phyloP scores from a whole-genome alignment of 129 eudicot genomes.

The Lonicera japonica region DNA sequence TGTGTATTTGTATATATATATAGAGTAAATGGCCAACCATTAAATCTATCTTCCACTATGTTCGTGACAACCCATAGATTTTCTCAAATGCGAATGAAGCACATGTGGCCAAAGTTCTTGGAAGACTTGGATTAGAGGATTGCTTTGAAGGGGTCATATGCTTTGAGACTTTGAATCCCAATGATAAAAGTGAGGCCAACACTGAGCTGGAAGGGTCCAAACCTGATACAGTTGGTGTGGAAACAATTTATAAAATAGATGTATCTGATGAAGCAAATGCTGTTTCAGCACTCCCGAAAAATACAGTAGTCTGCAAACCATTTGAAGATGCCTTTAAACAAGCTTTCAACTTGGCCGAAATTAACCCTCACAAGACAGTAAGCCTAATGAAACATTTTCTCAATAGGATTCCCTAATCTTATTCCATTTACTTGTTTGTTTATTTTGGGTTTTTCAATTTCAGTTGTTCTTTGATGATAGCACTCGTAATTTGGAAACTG shows the following conservation, averaged over 20 bases:
- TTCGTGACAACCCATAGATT: constrained; percentile 33
- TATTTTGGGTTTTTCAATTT: background rate
- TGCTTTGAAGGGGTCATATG: constrained; percentile 74
- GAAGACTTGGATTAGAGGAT: constrained; percentile 72
- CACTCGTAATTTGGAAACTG: constrained; percentile 64
- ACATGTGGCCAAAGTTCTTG: constrained; percentile 71
- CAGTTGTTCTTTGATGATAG: constrained; percentile 95
- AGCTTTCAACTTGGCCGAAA: constrained; percentile 55
- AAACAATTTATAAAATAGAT: constrained; percentile 6
- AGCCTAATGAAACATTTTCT: constrained; percentile 11
- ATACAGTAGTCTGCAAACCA: constrained; percentile 80
- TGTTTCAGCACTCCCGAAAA: constrained; percentile 29
- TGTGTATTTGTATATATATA: no score
- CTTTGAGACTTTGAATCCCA: constrained; percentile 77
- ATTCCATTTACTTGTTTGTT: background rate
- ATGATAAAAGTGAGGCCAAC: constrained; percentile 9
- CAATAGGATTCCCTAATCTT: background rate
- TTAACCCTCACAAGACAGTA: constrained; percentile 73
- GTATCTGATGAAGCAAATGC: constrained; percentile 10
- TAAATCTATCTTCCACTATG: background rate
- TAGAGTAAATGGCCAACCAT: background rate
- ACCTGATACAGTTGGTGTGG: background rate
- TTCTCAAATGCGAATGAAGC: constrained; percentile 90
- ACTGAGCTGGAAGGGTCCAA: constrained; percentile 11
- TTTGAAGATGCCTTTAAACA: constrained; percentile 54